A percentile compares a stretch with the other conserved stretches of the same genome.
Conservation (phyloP, 1,284 basidiomycete genomes). For the Pseudozyma sp. region DNA sequence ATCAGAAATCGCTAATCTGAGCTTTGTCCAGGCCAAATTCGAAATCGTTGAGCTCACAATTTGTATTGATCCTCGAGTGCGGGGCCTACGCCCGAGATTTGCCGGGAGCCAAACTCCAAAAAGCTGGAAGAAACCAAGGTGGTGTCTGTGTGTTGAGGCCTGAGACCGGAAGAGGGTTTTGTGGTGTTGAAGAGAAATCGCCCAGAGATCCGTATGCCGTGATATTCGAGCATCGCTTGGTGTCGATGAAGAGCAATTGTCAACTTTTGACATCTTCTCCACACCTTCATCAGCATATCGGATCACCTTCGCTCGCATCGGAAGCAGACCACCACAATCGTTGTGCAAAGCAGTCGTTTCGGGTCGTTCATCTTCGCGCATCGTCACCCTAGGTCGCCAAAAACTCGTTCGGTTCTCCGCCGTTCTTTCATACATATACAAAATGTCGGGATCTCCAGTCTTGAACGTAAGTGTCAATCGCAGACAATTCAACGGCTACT, state of each 20-base stretch:
- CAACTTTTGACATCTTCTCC: slow-evolving; percentile 11
- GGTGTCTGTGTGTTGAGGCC: not conserved
- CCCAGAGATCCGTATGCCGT: slow-evolving; percentile 32
- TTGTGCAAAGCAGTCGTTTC: slow-evolving; percentile 21
- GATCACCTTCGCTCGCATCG: slow-evolving; percentile 13
- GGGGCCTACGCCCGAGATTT: slow-evolving; percentile 4
- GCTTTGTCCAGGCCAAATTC: too few relatives aligned
- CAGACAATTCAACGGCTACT: not conserved
- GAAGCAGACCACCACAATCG: slow-evolving; percentile 9
- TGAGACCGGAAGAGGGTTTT: slow-evolving; percentile 26
- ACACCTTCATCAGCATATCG: slow-evolving; percentile 12
- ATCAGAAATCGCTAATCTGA: too few relatives aligned
- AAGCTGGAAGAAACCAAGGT: slow-evolving; percentile 24
- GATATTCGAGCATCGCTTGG: slow-evolving; percentile 1
- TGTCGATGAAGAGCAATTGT: not conserved
- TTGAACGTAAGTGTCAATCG: slow-evolving; percentile 59
- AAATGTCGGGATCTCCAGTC: slow-evolving; percentile 61
- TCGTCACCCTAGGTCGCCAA: slow-evolving; percentile 6
- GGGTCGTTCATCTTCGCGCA: slow-evolving; percentile 5
- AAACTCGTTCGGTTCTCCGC: slow-evolving; percentile 9
- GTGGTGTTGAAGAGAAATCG: slow-evolving; percentile 3
- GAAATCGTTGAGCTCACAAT: too few relatives aligned
- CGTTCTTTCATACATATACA: slow-evolving; percentile 24
- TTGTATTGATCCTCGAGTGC: not conserved
- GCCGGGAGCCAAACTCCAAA: slow-evolving; percentile 20